Evolutionary conservation across 2,329 filamentous ascomycete genomes (phyloP).

Genomic region (Capronia coronata): DNA sequence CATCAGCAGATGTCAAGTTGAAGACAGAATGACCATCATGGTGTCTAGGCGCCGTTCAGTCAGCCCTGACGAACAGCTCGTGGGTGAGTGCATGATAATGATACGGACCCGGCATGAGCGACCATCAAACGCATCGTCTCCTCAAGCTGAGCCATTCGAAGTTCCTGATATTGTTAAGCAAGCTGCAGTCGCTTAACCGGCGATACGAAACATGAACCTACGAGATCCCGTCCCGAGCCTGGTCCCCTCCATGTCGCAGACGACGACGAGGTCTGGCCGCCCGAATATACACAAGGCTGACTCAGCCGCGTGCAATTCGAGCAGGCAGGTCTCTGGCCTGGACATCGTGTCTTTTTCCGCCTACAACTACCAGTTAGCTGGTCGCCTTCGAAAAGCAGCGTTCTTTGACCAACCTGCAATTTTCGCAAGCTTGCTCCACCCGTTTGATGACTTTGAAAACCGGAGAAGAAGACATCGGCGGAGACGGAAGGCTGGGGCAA

Average conservation of each 20-base stretch:
- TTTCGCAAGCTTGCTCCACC: constrained; percentile 8
- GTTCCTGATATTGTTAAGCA: not conserved
- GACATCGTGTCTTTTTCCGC: constrained; percentile 28
- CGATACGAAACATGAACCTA: not conserved
- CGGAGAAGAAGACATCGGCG: not conserved
- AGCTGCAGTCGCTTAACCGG: too few relatives aligned
- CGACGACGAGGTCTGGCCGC: constrained; percentile 1
- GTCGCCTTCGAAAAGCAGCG: too few relatives aligned
- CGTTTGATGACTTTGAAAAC: constrained; percentile 1
- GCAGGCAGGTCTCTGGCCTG: constrained; percentile 26
- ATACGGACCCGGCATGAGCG: constrained; percentile 1
- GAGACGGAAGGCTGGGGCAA: not conserved
- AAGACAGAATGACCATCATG: not conserved
- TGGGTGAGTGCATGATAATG: not conserved
- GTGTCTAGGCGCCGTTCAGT: not conserved
- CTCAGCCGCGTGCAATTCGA: constrained; percentile 25
- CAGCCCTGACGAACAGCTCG: not conserved
- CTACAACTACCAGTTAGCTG: too few relatives aligned
- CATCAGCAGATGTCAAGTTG: not conserved
- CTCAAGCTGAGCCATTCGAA: constrained; percentile 7
- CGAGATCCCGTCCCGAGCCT: not conserved
- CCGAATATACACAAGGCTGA: constrained; percentile 22
- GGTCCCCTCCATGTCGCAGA: not conserved
- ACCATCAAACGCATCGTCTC: constrained; percentile 1
- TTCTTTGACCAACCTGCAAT: constrained; percentile 16